Percentiles rank a stretch among this genome's conserved stretches.
Conservation (phyloP, 2,329 filamentous ascomycete genomes). For the Saccharata proteae region DNA sequence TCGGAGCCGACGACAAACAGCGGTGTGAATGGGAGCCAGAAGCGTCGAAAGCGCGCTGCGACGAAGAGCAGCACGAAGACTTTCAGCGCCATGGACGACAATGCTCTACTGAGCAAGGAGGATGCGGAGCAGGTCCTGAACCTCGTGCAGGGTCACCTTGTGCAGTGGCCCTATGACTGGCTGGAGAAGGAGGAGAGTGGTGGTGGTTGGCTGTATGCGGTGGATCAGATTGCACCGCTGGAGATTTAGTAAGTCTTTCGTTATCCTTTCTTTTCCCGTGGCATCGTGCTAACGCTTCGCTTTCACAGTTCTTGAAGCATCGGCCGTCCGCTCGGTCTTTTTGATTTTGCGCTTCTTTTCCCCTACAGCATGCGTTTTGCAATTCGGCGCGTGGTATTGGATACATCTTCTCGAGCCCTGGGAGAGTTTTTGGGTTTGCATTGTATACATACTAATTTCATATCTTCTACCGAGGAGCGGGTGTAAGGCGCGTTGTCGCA, state of each 20-base stretch:
- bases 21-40: constrained; percentile 34
- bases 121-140: constrained; percentile 74
- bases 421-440: too few relatives aligned
- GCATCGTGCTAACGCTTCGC: background rate
- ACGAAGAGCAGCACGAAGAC: constrained; percentile 57
- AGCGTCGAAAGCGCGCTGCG: constrained; percentile 53
- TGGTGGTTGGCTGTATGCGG: constrained; percentile 92
- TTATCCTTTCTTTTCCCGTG: background rate
- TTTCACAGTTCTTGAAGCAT: too few relatives aligned
- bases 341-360: too few relatives aligned
- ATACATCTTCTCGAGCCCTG: too few relatives aligned
- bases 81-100: constrained; percentile 56
- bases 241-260: constrained; percentile 76
- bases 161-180: constrained; percentile 93
- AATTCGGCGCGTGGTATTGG: too few relatives aligned
- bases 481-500: too few relatives aligned
- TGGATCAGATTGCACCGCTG: constrained; percentile 88
- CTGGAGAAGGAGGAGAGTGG: constrained; percentile 72
- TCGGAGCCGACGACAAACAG: constrained; percentile 15
- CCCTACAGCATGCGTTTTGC: too few relatives aligned
- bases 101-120: constrained; percentile 49
- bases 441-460: too few relatives aligned
- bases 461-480: too few relatives aligned
- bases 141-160: constrained; percentile 75
- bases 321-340: too few relatives aligned